phyloP scores from a whole-genome alignment of 1,284 basidiomycete genomes.

The Trichosporon sp. region DNA sequence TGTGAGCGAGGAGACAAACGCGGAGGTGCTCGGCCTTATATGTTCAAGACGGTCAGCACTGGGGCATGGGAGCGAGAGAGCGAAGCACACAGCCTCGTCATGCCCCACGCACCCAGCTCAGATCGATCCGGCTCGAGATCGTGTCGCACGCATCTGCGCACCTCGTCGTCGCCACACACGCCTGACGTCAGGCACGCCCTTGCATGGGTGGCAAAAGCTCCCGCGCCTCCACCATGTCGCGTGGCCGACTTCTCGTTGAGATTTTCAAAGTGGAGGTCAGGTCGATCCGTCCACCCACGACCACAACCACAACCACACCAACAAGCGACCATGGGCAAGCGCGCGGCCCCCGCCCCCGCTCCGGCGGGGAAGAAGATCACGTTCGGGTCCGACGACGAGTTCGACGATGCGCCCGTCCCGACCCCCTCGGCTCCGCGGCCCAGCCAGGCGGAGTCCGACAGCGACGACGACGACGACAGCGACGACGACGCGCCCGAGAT shows the following conservation, averaged over 20 bases:
- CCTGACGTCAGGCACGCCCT: neutral
- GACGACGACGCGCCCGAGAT: constrained; percentile 42
- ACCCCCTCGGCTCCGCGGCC: neutral
- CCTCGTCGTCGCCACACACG: neutral
- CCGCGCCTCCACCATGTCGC: neutral
- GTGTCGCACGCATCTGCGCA: neutral
- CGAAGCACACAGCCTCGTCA: no score
- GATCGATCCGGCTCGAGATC: no score
- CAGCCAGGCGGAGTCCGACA: neutral
- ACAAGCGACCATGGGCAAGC: constrained; percentile 16
- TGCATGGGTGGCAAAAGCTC: neutral
- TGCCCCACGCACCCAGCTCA: no score
- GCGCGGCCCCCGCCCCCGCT: constrained; percentile 17
- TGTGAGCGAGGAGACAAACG: neutral
- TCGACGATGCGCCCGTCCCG: neutral
- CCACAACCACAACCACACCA: neutral
- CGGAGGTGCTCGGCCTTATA: no score
- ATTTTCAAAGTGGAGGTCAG: neutral
- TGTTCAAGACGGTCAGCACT: no score
- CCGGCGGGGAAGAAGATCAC: constrained; percentile 33
- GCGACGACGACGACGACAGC: constrained; percentile 21
- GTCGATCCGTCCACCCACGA: no score
- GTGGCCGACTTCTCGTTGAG: neutral
- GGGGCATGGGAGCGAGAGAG: no score
- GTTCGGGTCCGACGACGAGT: constrained; percentile 24